Evolutionary conservation across 2,329 filamentous ascomycete species (phyloP), one percentile per base, ranked within the genome.

Genomic region (Aspergillus sp.): DNA sequence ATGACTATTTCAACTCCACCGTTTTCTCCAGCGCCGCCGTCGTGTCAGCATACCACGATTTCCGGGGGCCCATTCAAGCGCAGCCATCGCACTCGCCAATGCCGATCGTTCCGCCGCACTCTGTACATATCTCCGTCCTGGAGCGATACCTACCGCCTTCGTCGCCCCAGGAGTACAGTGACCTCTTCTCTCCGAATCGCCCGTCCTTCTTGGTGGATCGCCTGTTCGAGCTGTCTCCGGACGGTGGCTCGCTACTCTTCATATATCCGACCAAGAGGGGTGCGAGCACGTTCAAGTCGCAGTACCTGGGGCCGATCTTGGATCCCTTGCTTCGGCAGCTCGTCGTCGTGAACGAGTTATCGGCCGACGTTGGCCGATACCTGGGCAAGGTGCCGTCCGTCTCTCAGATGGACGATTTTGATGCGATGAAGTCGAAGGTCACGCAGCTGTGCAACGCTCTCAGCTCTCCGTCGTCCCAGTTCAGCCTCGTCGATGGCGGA

Each of bases 121-220:
- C 69, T 30, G 72, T 79, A 39, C 67, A 78, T 34, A 60, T 79
- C 25, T 72, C 74, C 2, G 63, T 79, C 8, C 64, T 80, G 3
- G 76, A 80, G 54, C 70, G 76, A 24, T 80, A 77, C 51, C 74
- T 80, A n/a, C 76, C 76, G 12, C 75, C 76, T 2, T 68, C 73
- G 1, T 75, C 68, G 14, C 48, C 59, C 1, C 66, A 72, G 43
- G 76, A 80, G 47, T 76, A 75, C 37, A 55, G 61, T 19, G 69
- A 75, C 41, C 67, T 80, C 47, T 79, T 79, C 51, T 63, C 60
- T 11, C 56, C 65, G 3, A 63, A 60, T 27, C 68, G 71, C 4
- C 68, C 67, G 2, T 80, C 75, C 0, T 61, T 75, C 30, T 61
- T 80, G 1, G 67, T 75, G 25, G 75, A 80, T 47, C 71, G 76